These are phyloP conservation scores for Kregervanrija delftensis DNA, from an alignment of 805 yeast species.

Conservation along the genomic window DNA sequence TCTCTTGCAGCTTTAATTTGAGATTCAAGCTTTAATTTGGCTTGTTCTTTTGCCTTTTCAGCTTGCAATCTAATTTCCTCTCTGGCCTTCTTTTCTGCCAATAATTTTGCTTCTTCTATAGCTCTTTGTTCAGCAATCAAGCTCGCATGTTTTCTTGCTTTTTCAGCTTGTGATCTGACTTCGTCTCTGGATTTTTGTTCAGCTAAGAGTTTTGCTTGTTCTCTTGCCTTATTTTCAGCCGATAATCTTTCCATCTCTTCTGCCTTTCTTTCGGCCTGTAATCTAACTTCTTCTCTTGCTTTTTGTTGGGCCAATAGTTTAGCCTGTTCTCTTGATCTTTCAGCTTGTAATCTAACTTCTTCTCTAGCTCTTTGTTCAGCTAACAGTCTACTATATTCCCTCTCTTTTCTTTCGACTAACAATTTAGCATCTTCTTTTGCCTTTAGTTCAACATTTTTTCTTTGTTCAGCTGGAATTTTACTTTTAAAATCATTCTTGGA, in stretches of 20 bases:
- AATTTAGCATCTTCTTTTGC: constrained; percentile 1
- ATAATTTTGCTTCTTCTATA: not conserved
- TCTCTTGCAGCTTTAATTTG: not conserved
- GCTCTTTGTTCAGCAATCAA: not conserved
- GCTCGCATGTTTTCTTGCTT: not conserved
- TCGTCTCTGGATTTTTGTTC: not conserved
- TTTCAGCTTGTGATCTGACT: not conserved
- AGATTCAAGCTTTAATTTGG: not conserved
- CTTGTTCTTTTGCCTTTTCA: constrained; percentile 1
- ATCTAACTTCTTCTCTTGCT: constrained; percentile 2
- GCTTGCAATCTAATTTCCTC: not conserved
- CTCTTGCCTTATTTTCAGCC: not conserved
- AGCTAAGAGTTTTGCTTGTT: not conserved
- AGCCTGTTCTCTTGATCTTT: not conserved
- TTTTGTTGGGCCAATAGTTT: not conserved
- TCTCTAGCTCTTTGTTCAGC: not conserved
- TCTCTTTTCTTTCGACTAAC: constrained; percentile 1
- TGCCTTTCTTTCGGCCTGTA: constrained; percentile 2
- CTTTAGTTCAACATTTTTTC: not conserved
- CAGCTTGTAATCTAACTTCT: not conserved
- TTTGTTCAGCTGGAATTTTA: constrained; percentile 3
- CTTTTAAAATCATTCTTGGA: not conserved
- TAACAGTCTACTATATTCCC: not conserved
- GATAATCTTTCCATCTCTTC: not conserved
- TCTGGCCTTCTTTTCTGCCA: not conserved